phyloP scores from a whole-genome alignment of 2,329 filamentous ascomycete genomes.

The Penicillium sumatraense region DNA sequence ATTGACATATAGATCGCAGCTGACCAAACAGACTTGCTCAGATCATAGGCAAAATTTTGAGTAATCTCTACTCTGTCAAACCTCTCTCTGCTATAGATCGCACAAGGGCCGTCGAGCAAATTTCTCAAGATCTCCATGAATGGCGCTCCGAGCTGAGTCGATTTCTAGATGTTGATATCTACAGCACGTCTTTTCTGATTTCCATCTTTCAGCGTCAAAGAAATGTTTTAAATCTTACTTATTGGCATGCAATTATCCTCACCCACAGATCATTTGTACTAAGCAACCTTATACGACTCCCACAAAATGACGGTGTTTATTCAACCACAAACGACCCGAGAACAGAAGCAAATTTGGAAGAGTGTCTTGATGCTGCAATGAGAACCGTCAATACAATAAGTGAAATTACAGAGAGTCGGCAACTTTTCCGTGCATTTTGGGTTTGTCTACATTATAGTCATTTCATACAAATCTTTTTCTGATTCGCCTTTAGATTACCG shows the following conservation, averaged over 20 bases:
- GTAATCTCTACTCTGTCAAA: conserved; percentile 9
- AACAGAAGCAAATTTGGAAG: neutral
- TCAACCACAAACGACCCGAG: neutral
- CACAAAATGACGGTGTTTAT: neutral
- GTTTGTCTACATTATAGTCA: neutral
- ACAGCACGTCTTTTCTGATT: conserved; percentile 36
- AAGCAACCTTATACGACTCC: neutral
- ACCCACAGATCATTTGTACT: conserved; percentile 44
- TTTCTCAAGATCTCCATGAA: conserved; percentile 36
- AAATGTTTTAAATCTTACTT: conserved; percentile 49
- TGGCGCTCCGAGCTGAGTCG: conserved; percentile 43
- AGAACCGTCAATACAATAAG: conserved; percentile 2
- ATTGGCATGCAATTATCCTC: conserved; percentile 50
- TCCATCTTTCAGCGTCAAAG: conserved; percentile 50
- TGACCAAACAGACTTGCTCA: conserved; percentile 2
- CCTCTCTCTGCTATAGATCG: conserved; percentile 3
- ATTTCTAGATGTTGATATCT: conserved; percentile 40
- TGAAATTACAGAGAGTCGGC: conserved; percentile 4
- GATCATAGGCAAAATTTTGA: conserved; percentile 4
- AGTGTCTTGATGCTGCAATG: conserved; percentile 6
- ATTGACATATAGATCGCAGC: neutral
- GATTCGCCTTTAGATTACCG: conserved; percentile 27
- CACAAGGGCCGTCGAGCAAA: conserved; percentile 31
- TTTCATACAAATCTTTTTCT: neutral
- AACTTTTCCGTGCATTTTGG: conserved; percentile 8